phyloP scores from a whole-genome alignment of 441 rosid species.

The Euphorbia celastroides region DNA sequence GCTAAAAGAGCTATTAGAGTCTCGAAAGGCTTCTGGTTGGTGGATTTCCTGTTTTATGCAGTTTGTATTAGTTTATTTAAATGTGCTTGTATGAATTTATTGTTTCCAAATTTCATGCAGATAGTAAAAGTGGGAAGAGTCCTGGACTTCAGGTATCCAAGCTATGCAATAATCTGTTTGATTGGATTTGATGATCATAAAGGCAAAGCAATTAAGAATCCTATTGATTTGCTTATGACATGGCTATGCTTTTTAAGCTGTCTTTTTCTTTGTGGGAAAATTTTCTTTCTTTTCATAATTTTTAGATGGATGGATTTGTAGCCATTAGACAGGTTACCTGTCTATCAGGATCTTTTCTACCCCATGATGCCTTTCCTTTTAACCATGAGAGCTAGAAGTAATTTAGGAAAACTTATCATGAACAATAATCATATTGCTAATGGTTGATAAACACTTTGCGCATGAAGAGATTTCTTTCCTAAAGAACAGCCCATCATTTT shows the following conservation, averaged over 20 bases:
- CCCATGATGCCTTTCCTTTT: background rate
- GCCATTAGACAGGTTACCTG: background rate
- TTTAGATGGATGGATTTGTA: background rate
- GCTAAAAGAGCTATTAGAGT: conserved; percentile 44
- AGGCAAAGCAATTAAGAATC: background rate
- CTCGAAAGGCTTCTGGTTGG: conserved; percentile 48
- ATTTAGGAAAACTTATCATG: background rate
- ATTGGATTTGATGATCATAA: background rate
- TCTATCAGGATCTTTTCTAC: background rate
- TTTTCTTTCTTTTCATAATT: background rate
- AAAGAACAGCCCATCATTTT: background rate
- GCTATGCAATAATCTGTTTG: background rate
- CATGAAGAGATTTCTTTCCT: background rate
- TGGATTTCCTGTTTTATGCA: conserved; percentile 3
- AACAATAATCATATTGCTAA: background rate
- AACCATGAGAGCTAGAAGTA: background rate
- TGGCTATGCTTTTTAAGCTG: background rate
- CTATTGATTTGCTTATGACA: background rate
- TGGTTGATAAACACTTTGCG: background rate
- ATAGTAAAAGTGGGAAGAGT: conserved; percentile 34
- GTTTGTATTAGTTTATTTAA: conserved; percentile 1
- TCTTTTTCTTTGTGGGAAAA: background rate
- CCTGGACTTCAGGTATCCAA: conserved; percentile 56
- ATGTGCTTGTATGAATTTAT: conserved; percentile 16
- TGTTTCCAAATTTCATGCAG: conserved; percentile 31